Conservation (phyloP, 139 green algal genomes). For the Chlamydomonas incerta region DNA sequence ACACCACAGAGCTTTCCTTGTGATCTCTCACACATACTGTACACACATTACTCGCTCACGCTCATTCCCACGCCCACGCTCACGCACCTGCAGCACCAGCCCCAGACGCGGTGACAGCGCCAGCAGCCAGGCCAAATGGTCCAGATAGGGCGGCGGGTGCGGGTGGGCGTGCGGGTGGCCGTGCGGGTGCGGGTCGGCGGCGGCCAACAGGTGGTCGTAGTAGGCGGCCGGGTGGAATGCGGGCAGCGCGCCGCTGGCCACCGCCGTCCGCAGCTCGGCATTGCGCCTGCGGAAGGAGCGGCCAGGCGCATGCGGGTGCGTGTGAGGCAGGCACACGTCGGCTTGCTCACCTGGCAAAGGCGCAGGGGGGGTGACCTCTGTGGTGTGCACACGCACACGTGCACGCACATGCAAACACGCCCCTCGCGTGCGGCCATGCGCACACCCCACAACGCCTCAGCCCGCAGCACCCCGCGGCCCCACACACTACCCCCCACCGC, state of each 20-base stretch:
- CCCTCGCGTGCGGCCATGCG: too few relatives aligned
- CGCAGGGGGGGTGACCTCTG: too few relatives aligned
- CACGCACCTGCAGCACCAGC: constrained; percentile 30
- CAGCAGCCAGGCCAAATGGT: constrained; percentile 43
- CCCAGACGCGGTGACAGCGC: constrained; percentile 30
- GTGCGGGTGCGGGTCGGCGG: neutral
- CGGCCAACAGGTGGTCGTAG: neutral
- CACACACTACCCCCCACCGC: neutral
- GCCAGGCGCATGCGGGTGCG: too few relatives aligned
- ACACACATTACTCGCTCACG: too few relatives aligned
- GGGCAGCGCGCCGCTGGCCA: neutral
- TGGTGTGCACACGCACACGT: too few relatives aligned
- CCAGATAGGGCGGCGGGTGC: neutral
- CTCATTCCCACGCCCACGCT: too few relatives aligned
- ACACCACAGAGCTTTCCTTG: too few relatives aligned
- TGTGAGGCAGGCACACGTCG: too few relatives aligned
- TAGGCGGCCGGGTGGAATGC: neutral
- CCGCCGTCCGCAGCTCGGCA: constrained; percentile 3
- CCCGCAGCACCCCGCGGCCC: neutral
- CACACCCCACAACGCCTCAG: neutral
- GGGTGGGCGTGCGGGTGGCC: neutral
- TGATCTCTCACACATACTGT: too few relatives aligned
- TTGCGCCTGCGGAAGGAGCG: constrained; percentile 38
- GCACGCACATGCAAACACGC: too few relatives aligned
- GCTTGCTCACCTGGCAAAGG: too few relatives aligned